Conservation (phyloP, 148 eudicot species). For the Rhododendron molle region DNA sequence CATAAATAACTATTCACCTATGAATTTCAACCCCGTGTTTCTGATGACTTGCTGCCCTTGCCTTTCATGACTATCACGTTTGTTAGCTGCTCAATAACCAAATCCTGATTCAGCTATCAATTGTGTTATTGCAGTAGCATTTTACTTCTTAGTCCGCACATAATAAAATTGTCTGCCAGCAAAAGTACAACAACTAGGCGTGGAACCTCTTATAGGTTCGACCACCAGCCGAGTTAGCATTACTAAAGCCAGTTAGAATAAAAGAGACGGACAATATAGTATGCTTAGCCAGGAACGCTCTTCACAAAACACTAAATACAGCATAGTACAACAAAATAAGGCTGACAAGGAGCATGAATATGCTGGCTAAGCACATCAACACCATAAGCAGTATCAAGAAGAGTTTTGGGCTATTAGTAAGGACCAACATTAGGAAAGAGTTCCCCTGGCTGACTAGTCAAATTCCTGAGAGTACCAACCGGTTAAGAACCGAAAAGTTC, state of each 20-base stretch:
- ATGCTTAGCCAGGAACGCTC: background rate
- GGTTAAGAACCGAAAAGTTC: background rate
- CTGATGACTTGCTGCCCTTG: too few relatives aligned
- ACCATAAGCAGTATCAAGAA: background rate
- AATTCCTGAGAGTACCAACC: background rate
- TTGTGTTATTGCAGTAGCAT: background rate
- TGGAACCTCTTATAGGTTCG: background rate
- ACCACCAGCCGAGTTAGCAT: background rate
- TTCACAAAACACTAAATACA: background rate
- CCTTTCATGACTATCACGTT: background rate
- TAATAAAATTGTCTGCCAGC: background rate
- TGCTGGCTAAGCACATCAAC: background rate
- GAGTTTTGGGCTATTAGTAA: too few relatives aligned
- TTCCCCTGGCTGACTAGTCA: background rate
- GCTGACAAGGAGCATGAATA: background rate
- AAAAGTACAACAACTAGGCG: background rate
- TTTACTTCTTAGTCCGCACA: background rate
- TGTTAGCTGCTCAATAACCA: background rate
- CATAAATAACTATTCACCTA: too few relatives aligned
- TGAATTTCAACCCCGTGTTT: too few relatives aligned
- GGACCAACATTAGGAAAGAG: background rate
- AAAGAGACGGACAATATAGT: background rate
- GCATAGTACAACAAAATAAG: background rate
- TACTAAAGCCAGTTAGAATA: background rate
- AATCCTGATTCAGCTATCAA: background rate